Percentiles rank a stretch among this genome's conserved stretches.
These are phyloP conservation scores for Amanita pallidorosea DNA, from an alignment of 768 basidiomycete species.

Conservation along the genomic window DNA sequence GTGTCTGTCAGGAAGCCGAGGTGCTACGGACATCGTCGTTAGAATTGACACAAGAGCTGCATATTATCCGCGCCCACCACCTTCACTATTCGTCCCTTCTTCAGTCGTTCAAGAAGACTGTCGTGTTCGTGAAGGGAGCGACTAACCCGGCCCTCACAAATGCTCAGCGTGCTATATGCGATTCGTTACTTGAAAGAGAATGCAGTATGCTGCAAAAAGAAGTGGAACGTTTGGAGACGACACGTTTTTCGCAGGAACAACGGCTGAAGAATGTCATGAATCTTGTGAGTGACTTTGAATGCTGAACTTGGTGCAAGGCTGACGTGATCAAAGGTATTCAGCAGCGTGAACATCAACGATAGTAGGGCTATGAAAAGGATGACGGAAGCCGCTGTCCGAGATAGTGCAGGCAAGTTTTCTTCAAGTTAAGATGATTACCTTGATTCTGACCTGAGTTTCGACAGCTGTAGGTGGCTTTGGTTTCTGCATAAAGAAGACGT, in stretches of 20 bases:
- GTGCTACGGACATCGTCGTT: slow-evolving; percentile 32
- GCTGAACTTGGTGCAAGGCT: not conserved
- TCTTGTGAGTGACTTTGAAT: slow-evolving; percentile 17
- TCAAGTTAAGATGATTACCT: not conserved
- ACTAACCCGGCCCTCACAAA: slow-evolving; percentile 40
- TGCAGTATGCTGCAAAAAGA: slow-evolving; percentile 36
- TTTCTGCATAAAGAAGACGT: not conserved
- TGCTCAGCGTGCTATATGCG: slow-evolving; percentile 17
- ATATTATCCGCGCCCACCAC: slow-evolving; percentile 49
- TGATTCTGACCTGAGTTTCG: not conserved
- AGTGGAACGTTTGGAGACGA: slow-evolving; percentile 35
- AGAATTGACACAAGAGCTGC: slow-evolving; percentile 41
- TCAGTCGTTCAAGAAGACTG: slow-evolving; percentile 41
- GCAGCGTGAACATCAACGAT: slow-evolving; percentile 35
- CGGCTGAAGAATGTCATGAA: slow-evolving; percentile 42
- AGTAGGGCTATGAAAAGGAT: slow-evolving; percentile 30
- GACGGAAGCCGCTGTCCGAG: slow-evolving; percentile 26
- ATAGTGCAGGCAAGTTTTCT: slow-evolving; percentile 16
- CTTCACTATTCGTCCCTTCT: slow-evolving; percentile 48
- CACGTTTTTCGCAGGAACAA: slow-evolving; percentile 28
- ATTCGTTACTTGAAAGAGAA: slow-evolving; percentile 29
- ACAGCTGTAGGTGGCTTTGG: slow-evolving; percentile 9
- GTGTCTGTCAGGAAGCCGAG: slow-evolving; percentile 30
- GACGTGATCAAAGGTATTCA: slow-evolving; percentile 26
- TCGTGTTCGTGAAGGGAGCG: slow-evolving; percentile 37